phyloP scores from a whole-genome alignment of 73 alveolate species.

The Paramecium octaurelia region DNA sequence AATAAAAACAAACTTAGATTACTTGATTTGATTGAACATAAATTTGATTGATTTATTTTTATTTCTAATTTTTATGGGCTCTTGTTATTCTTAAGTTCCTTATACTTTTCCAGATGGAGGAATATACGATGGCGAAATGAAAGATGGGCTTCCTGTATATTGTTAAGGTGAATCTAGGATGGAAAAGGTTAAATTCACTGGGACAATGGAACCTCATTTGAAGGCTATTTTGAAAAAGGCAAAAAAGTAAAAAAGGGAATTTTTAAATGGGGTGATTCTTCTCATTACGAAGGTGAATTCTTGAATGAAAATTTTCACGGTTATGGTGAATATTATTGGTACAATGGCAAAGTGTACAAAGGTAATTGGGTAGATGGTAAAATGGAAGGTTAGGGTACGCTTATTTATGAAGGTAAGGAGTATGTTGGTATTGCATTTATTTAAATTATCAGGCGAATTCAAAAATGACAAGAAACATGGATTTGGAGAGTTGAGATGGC shows the following conservation, averaged over 20 bases:
- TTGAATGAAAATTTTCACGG: neutral
- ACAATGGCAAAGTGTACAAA: constrained; percentile 73
- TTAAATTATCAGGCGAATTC: neutral
- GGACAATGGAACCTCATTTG: neutral
- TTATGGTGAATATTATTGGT: constrained; percentile 63
- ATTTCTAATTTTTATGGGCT: neutral
- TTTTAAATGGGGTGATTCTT: neutral
- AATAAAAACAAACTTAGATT: constrained; percentile 47
- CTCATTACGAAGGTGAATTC: neutral
- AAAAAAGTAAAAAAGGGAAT: neutral
- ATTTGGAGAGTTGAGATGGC: neutral
- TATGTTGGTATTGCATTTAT: neutral
- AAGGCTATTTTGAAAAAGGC: neutral
- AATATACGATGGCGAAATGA: neutral
- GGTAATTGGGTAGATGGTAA: constrained; percentile 26
- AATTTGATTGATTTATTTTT: neutral
- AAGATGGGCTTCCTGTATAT: constrained; percentile 23
- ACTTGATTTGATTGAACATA: constrained; percentile 40
- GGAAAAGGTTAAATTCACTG: constrained; percentile 29
- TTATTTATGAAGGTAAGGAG: neutral
- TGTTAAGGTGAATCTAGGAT: neutral
- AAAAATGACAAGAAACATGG: constrained; percentile 1
- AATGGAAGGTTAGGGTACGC: constrained; percentile 33
- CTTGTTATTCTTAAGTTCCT: neutral
- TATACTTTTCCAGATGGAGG: constrained; percentile 27